Conservation (phyloP, 108 stramenopile genomes). For the Skeletonema costatum region DNA sequence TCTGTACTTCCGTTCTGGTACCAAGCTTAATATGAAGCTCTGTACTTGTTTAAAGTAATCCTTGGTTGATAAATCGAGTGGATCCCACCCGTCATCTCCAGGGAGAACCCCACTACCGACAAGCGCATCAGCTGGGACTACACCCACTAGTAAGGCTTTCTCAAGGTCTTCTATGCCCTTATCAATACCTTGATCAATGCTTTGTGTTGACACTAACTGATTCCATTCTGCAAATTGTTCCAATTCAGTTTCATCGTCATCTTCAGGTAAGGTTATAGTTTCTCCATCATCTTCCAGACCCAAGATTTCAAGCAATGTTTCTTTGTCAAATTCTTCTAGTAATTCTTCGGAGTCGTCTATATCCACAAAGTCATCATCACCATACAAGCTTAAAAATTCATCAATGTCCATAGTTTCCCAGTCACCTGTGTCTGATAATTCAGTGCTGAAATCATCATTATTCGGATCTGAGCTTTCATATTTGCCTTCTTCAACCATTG, state of each 20-base stretch:
- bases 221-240: constrained; percentile 15
- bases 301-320: constrained; percentile 42
- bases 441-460: background rate
- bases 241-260: constrained; percentile 4
- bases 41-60: constrained; percentile 74
- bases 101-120: constrained; percentile 79
- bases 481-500: constrained; percentile 5
- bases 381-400: constrained; percentile 36
- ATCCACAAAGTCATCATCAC: constrained; percentile 28
- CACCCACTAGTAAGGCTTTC: constrained; percentile 61
- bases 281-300: constrained; percentile 35
- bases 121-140: constrained; percentile 68
- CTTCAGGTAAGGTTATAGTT: constrained; percentile 18
- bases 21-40: constrained; percentile 45
- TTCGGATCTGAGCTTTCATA: background rate
- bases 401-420: constrained; percentile 41
- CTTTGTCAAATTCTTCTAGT: constrained; percentile 42
- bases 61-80: constrained; percentile 65
- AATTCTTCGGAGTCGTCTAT: constrained; percentile 22
- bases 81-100: constrained; percentile 91
- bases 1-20: constrained; percentile 53
- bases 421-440: constrained; percentile 6
- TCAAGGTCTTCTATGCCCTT: constrained; percentile 74
- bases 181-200: constrained; percentile 10
- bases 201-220: constrained; percentile 9